Conservation (phyloP, 352 stramenopile species). For the Phytophthora aleatoria region DNA sequence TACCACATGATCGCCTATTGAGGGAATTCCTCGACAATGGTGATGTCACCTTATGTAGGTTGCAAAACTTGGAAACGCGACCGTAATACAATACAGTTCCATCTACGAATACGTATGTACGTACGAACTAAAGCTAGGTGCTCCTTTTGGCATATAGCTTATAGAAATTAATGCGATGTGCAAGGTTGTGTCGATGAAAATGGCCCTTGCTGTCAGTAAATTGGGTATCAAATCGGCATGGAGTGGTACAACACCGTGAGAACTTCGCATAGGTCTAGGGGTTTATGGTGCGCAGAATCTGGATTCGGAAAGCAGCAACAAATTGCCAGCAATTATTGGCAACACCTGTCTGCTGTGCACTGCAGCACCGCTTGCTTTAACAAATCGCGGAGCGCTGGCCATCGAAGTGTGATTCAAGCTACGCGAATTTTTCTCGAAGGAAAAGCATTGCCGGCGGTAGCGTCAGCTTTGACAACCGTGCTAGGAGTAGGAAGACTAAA, state of each 20-base stretch:
- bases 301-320: neutral
- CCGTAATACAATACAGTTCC: no score
- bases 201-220: neutral
- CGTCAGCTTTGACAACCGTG: neutral
- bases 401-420: neutral
- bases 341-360: neutral
- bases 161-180: no score
- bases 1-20: neutral
- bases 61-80: no score
- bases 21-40: no score
- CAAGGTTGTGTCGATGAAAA: neutral
- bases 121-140: no score
- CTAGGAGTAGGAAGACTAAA: constrained; percentile 6
- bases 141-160: no score
- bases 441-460: neutral
- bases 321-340: neutral
- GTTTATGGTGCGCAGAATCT: neutral
- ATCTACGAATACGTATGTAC: no score
- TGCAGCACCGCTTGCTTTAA: constrained; percentile 18
- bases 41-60: no score
- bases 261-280: constrained; percentile 4
- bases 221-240: constrained; percentile 8
- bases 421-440: neutral
- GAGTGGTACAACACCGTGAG: constrained; percentile 7
- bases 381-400: constrained; percentile 5